Conservation (phyloP, 2,329 filamentous ascomycete species). For the Claviceps sp. region DNA sequence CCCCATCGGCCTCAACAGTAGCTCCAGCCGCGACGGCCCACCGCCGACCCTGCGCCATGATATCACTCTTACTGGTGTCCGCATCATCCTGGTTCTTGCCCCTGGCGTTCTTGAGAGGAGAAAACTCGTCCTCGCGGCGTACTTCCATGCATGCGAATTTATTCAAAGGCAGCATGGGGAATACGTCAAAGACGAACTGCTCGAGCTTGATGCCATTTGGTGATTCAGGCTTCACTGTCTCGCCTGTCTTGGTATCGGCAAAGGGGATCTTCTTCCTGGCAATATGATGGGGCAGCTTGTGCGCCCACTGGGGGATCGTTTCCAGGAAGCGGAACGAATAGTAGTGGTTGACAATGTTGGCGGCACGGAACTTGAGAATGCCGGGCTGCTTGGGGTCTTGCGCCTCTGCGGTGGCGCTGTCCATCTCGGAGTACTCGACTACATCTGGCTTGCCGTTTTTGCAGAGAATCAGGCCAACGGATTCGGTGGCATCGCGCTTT, state of each 20-base stretch:
- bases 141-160: slow-evolving; percentile 97
- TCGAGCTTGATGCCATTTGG: slow-evolving; percentile 98
- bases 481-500: slow-evolving; percentile 92
- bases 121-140: slow-evolving; percentile 94
- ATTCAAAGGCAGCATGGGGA: slow-evolving; percentile 71
- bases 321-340: slow-evolving; percentile 92
- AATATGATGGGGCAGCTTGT: slow-evolving; percentile 86
- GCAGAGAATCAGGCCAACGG: slow-evolving; percentile 82
- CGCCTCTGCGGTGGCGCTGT: slow-evolving; percentile 76
- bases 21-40: slow-evolving; percentile 76
- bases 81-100: slow-evolving; percentile 87
- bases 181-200: slow-evolving; percentile 98
- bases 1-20: slow-evolving; percentile 52
- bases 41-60: slow-evolving; percentile 76
- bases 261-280: slow-evolving; percentile 97
- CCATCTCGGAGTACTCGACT: slow-evolving; percentile 97
- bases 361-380: slow-evolving; percentile 88
- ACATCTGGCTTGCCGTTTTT: slow-evolving; percentile 96
- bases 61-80: slow-evolving; percentile 82
- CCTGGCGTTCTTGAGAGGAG: slow-evolving; percentile 79
- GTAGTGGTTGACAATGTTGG: slow-evolving; percentile 99
- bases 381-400: slow-evolving; percentile 67
- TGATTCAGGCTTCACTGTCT: slow-evolving; percentile 78
- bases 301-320: slow-evolving; percentile 72
- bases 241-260: slow-evolving; percentile 62